phyloP scores from a whole-genome alignment of 1,284 basidiomycete genomes.

The Microbotryum violaceum region DNA sequence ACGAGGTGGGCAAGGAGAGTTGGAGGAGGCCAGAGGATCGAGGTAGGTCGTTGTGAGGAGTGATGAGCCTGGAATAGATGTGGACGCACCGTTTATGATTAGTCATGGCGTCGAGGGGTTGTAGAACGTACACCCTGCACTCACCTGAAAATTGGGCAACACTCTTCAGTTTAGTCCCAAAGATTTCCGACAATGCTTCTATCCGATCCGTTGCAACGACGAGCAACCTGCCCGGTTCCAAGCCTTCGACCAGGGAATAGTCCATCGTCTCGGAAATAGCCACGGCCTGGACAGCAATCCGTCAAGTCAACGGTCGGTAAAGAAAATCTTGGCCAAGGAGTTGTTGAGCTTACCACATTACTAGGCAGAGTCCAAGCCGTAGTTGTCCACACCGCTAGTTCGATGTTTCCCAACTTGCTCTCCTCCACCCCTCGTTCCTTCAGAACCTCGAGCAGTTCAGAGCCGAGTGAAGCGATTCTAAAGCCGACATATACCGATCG shows the following conservation, averaged over 20 bases:
- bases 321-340: background rate
- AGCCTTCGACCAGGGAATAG: constrained; percentile 56
- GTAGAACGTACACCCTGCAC: constrained; percentile 42
- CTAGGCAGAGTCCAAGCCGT: constrained; percentile 96
- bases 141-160: background rate
- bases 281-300: constrained; percentile 56
- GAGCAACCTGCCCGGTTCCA: constrained; percentile 41
- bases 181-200: constrained; percentile 44
- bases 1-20: constrained; percentile 48
- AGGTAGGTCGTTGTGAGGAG: constrained; percentile 61
- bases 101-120: constrained; percentile 49
- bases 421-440: constrained; percentile 13
- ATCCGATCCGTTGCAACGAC: constrained; percentile 68
- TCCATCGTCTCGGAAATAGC: constrained; percentile 66
- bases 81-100: constrained; percentile 43
- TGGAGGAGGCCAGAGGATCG: constrained; percentile 52
- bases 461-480: constrained; percentile 43
- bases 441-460: constrained; percentile 6
- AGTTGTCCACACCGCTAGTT: constrained; percentile 91
- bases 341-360: constrained; percentile 63
- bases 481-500: constrained; percentile 82
- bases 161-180: background rate
- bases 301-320: background rate
- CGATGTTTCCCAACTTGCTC: constrained; percentile 41
- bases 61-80: constrained; percentile 49